Percentiles rank a stretch among this genome's conserved stretches.
Conservation (phyloP, 2,329 filamentous ascomycete species). For the Orbilia oligospora region DNA sequence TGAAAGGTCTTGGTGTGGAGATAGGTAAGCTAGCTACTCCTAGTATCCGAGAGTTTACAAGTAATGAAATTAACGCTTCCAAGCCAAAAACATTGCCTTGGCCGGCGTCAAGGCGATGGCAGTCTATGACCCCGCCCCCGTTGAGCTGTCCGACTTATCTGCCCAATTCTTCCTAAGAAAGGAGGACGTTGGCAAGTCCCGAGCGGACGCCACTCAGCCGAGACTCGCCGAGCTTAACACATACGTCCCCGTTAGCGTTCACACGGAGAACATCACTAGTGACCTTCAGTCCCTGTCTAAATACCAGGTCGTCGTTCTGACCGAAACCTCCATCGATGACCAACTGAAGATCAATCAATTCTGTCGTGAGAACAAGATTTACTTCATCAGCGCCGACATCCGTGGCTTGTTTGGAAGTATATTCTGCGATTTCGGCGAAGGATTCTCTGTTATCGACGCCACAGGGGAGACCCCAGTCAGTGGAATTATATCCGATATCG, state of each 20-base stretch:
- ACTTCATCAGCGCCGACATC: slow-evolving; percentile 86
- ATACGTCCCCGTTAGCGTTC: slow-evolving; percentile 90
- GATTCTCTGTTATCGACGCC: slow-evolving; percentile 89
- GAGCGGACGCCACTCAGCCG: slow-evolving; percentile 87
- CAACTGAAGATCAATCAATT: slow-evolving; percentile 91
- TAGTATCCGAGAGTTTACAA: neutral
- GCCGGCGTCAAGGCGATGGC: slow-evolving; percentile 98
- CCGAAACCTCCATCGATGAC: slow-evolving; percentile 82
- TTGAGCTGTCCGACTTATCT: slow-evolving; percentile 88
- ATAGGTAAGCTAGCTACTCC: slow-evolving; percentile 72
- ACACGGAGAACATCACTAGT: slow-evolving; percentile 77
- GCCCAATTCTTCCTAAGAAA: slow-evolving; percentile 96
- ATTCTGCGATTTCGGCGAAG: slow-evolving; percentile 96
- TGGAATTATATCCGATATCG: slow-evolving; percentile 91
- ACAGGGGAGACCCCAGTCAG: slow-evolving; percentile 89
- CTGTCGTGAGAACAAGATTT: slow-evolving; percentile 94
- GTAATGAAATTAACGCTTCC: neutral
- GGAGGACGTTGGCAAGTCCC: slow-evolving; percentile 90
- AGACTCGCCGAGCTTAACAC: slow-evolving; percentile 94
- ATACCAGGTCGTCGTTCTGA: slow-evolving; percentile 93
- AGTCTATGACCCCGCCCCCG: slow-evolving; percentile 88
- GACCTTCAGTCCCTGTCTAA: slow-evolving; percentile 86
- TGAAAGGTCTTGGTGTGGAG: slow-evolving; percentile 95
- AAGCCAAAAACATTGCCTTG: slow-evolving; percentile 96
- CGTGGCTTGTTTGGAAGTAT: slow-evolving; percentile 95